Base-by-base conservation (phyloP, 257 asterid species). In the Euphrasia confusa region DNA sequence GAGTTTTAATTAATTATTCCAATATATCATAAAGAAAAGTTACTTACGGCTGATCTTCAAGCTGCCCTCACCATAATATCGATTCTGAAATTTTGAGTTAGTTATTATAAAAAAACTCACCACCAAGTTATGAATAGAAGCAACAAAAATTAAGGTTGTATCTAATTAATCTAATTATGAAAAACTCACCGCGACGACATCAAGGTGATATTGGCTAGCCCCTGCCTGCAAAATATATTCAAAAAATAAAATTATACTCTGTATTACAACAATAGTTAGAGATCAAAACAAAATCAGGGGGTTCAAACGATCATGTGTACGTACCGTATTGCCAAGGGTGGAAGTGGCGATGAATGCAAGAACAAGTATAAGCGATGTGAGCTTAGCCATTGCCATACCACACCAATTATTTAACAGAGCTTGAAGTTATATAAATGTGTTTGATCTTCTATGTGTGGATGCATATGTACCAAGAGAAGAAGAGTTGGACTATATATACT, bases 311-410 rank as follows among this genome's bases (percentile, higher is more conserved):
- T 2, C 5, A 52, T 6, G 57, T 17, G 10, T 21, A 12, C 24
- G 5, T 68, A 68, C 73, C 52, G 75, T 68, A 52, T 74, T 17
- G n/a, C 78, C 49, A 48, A 78, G 44, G 68, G 63, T 56, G 78
- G 78, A 75, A 54, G 74, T 18, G 65, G 76, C 81, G 33, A 81
- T 17, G 52, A 78, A 42, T 4, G 81, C 73, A 61, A 81, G 68
- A 53, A 81, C 71, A 8, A 75, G 54, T 4, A 55, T 12, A 32
- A 81, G 65, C 12, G 71, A 60, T 5, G 64, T 12, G 50, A 68
- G 42, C 71, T 78, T 81, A 10, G 76, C 81, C 79, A 80, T 80
- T 60, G 78, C 74, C 69, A 52, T 15, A 37, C 13, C 56, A 24
- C 18, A n/a, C 72, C 1, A 30, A 4, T 30, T 30, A 37, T n/a